Base-by-base conservation (phyloP, 1,139 yeast species). In the Diutina ranongensis region DNA sequence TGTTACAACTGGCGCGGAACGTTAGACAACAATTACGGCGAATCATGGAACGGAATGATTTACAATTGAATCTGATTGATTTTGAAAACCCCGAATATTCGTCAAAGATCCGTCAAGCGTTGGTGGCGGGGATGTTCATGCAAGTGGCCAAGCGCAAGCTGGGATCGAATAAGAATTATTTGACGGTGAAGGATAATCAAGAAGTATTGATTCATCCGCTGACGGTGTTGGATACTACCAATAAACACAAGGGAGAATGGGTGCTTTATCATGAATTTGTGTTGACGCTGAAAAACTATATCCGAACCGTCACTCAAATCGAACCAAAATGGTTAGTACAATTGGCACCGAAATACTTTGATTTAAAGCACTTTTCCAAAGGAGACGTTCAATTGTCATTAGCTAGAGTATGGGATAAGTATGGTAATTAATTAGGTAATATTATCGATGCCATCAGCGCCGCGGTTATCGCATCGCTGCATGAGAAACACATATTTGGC, bases 61-160 rank as follows among this genome's bases (percentile, higher is more conserved):
- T 92, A 50, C 85, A 80, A 50, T 65, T 92, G 48, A 71, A 76
- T 49, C 76, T 89, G 45, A 80, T 87, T 2, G 81, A 85, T 40
- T 79, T 67, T 54, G 87, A 82, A 38, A 81, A 78, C 61, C 78
- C 78, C 46, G 67, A 67, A 48, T 88, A 83, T 62, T 76, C 76
- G 62, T 78, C 74, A 53, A 83, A 86, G 56, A 81, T 92, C 52
- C 76, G 94, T 50, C 83, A 83, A 62, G 96, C 98, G 0, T 67
- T 92, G 48, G 76, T 87, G 8, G 78, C 88, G n/a, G 99, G 98
- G 2, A 89, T 88, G 62, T 92, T 92, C 70, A 89, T 92, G 97
- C 98, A 92, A 68, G 96, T 85, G 46, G 98, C 97, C 41, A 89
- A 89, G 68, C 81, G 76, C 61, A 75, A 83, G 48, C 82, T 83